phyloP scores from a whole-genome alignment of 306 rosid genomes.

The Trifolium fragiferum region DNA sequence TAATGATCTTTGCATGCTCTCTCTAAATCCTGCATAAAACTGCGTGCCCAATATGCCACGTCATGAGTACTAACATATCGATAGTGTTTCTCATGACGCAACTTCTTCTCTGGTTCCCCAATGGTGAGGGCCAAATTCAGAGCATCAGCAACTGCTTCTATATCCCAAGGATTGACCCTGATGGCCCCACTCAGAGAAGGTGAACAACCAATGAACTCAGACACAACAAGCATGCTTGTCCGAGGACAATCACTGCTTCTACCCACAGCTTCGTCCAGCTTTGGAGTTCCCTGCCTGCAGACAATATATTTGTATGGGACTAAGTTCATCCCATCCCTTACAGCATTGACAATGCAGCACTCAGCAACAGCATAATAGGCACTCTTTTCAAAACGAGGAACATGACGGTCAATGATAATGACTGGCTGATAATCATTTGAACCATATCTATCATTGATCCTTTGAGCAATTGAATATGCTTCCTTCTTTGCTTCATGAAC shows the following conservation, averaged over 20 bases:
- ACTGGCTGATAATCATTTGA: conserved; percentile 68
- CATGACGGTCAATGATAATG: conserved; percentile 71
- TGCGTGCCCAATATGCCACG: conserved; percentile 86
- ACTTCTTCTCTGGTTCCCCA: conserved; percentile 64
- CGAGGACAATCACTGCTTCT: conserved; percentile 50
- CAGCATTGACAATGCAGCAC: conserved; percentile 88
- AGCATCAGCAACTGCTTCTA: conserved; percentile 81
- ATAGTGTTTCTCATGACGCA: conserved; percentile 86
- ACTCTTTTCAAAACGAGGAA: conserved; percentile 78
- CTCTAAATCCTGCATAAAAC: conserved; percentile 83
- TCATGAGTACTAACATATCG: conserved; percentile 82
- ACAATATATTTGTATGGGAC: conserved; percentile 85
- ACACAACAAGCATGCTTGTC: conserved; percentile 84
- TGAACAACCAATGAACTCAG: conserved; percentile 91
- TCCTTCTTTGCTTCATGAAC: conserved; percentile 77
- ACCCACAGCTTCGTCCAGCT: conserved; percentile 62
- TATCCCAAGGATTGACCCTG: conserved; percentile 90
- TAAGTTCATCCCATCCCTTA: conserved; percentile 88
- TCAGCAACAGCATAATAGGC: conserved; percentile 85
- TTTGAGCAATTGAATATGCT: conserved; percentile 61
- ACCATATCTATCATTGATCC: conserved; percentile 68
- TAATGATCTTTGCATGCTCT: conserved; percentile 84
- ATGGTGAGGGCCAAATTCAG: conserved; percentile 68
- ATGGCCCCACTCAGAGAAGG: conserved; percentile 93
- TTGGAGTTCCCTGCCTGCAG: conserved; percentile 74